These are phyloP conservation scores for Hypoxylon crocopeplum DNA, from an alignment of 495 filamentous ascomycete species.

Conservation along the genomic window DNA sequence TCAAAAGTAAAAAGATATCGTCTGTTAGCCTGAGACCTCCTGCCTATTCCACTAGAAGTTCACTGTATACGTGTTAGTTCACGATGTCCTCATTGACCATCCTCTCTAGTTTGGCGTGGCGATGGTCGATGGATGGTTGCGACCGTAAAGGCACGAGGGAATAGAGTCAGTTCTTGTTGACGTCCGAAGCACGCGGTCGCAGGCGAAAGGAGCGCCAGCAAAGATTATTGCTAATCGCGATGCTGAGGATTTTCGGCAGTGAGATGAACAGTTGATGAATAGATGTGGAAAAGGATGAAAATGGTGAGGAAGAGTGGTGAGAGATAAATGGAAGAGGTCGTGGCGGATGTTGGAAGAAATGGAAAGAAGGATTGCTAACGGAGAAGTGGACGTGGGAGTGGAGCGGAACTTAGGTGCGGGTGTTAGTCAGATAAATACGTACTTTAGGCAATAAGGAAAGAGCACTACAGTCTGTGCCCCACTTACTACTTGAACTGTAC, in stretches of 20 bases:
- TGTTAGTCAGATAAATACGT: neutral
- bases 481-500: too few relatives aligned
- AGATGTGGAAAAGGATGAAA: constrained; percentile 13
- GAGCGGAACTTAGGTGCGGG: neutral
- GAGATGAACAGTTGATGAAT: constrained; percentile 12
- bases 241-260: neutral
- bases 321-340: constrained; percentile 12
- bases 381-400: constrained; percentile 20
- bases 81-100: constrained; percentile 19
- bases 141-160: neutral
- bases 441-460: too few relatives aligned
- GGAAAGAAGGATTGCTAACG: constrained; percentile 10
- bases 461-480: too few relatives aligned
- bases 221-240: neutral
- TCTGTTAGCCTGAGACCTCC: constrained; percentile 41
- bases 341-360: constrained; percentile 2
- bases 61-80: constrained; percentile 30
- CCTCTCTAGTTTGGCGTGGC: neutral
- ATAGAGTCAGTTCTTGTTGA: neutral
- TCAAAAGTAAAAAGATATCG: constrained; percentile 39
- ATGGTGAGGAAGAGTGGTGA: neutral
- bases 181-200: neutral
- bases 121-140: neutral
- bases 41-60: constrained; percentile 37
- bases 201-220: neutral